A percentile compares a stretch with the other conserved stretches of the same genome.
These are phyloP conservation scores for Triticum urartu DNA, from an alignment of 176 grass and related monocot genomes.

Conservation along the genomic window DNA sequence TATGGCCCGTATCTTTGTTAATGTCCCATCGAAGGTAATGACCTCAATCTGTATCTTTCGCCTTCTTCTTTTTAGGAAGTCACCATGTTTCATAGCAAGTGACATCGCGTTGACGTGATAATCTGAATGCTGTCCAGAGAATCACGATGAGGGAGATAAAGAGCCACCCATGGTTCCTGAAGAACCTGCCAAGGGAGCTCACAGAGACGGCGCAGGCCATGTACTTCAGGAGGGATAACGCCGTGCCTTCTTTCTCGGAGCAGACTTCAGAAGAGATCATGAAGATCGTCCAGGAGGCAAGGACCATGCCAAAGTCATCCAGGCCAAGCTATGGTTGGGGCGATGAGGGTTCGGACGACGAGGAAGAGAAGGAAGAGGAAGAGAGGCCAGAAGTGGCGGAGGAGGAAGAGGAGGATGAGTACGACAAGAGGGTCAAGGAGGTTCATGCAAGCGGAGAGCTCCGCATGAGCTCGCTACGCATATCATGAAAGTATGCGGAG, in stretches of 20 bases:
- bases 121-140: constrained; percentile 55
- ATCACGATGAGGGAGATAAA: constrained; percentile 96
- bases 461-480: constrained; percentile 51
- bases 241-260: constrained; percentile 67
- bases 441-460: constrained; percentile 74
- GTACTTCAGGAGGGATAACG: constrained; percentile 82
- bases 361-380: constrained; percentile 57
- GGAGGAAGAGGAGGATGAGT: constrained; percentile 67
- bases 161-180: constrained; percentile 94
- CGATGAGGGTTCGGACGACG: constrained; percentile 59
- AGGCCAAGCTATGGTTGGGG: constrained; percentile 52
- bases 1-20: constrained; percentile 72
- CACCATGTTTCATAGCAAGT: background rate
- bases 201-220: constrained; percentile 62
- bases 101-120: background rate
- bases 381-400: constrained; percentile 30
- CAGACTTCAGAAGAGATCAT: constrained; percentile 80
- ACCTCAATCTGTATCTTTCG: background rate
- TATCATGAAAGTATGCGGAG: constrained; percentile 38
- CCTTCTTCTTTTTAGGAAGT: background rate
- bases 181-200: constrained; percentile 92
- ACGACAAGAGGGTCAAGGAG: constrained; percentile 79
- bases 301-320: constrained; percentile 57
- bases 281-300: constrained; percentile 81
- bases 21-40: constrained; percentile 69